A percentile compares a stretch with the other conserved stretches of the same genome.
Conservation (phyloP, 148 eudicot genomes). For the Silene conica region DNA sequence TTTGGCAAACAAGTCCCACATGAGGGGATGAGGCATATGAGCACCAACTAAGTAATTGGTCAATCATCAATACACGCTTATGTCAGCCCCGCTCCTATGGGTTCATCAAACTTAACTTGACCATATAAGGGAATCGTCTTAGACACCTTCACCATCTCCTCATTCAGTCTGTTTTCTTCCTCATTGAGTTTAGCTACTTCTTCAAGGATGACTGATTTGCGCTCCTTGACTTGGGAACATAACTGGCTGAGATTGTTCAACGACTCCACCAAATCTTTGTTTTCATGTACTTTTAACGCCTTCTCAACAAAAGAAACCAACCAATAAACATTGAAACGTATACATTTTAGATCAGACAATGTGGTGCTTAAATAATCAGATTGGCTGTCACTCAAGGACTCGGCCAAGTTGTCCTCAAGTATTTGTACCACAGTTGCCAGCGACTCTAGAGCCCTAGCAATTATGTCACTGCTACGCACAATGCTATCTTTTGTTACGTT, state of each 20-base stretch:
- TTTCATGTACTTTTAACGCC: constrained; percentile 8
- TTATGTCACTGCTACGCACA: background rate
- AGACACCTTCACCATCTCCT: background rate
- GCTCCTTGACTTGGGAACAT: background rate
- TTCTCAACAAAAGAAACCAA: constrained; percentile 10
- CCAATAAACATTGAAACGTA: constrained; percentile 18
- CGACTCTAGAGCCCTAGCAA: constrained; percentile 18
- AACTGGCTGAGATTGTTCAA: constrained; percentile 1
- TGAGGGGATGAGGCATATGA: background rate
- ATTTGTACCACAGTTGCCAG: constrained; percentile 6
- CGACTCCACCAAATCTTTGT: background rate
- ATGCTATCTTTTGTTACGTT: constrained; percentile 2
- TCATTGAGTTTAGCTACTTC: background rate
- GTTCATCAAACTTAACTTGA: constrained; percentile 6
- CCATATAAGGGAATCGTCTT: constrained; percentile 1
- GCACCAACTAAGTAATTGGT: background rate
- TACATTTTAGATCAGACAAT: constrained; percentile 6
- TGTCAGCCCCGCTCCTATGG: background rate
- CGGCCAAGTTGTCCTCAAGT: constrained; percentile 9
- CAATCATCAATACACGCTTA: background rate
- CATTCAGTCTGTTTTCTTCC: background rate
- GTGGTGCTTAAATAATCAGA: constrained; percentile 11
- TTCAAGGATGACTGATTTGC: background rate
- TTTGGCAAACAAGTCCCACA: background rate
- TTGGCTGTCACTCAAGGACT: constrained; percentile 11